phyloP scores from a whole-genome alignment of 1,284 basidiomycete species.

The Neolentinus lepideus region DNA sequence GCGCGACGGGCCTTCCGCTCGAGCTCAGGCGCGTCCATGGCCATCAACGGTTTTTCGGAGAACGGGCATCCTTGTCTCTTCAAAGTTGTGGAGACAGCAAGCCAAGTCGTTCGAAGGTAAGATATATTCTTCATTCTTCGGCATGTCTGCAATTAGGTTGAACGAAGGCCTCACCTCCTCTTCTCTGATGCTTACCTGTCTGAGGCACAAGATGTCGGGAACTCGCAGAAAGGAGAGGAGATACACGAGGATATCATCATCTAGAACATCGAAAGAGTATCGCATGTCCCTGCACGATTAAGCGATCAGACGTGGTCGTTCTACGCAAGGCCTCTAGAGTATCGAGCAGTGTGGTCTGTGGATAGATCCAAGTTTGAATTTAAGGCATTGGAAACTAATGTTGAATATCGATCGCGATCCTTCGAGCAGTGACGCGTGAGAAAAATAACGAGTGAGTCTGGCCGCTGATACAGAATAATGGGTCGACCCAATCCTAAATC shows the following conservation, averaged over 20 bases:
- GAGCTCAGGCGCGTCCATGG: conserved; percentile 30
- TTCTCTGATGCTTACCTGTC: conserved; percentile 30
- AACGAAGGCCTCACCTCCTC: neutral
- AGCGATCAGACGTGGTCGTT: neutral
- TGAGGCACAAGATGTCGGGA: conserved; percentile 35
- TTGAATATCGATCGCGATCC: too few relatives aligned
- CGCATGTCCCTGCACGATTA: too few relatives aligned
- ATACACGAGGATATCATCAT: conserved; percentile 43
- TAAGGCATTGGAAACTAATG: too few relatives aligned
- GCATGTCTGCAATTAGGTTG: conserved; percentile 33
- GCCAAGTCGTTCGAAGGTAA: conserved; percentile 44
- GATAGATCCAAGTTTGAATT: too few relatives aligned
- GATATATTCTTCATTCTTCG: conserved; percentile 35
- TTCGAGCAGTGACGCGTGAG: too few relatives aligned
- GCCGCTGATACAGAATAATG: too few relatives aligned
- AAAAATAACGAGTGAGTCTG: too few relatives aligned
- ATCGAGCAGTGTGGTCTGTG: neutral
- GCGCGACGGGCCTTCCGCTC: conserved; percentile 36
- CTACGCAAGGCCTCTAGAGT: neutral
- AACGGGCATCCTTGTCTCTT: conserved; percentile 40
- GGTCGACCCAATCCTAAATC: too few relatives aligned
- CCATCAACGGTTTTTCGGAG: conserved; percentile 21
- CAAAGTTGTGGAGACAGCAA: conserved; percentile 36
- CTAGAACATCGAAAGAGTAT: conserved; percentile 1
- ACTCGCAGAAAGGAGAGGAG: conserved; percentile 40